Conservation (phyloP, 1,139 yeast genomes). For the Saccharomyces hybrid region DNA sequence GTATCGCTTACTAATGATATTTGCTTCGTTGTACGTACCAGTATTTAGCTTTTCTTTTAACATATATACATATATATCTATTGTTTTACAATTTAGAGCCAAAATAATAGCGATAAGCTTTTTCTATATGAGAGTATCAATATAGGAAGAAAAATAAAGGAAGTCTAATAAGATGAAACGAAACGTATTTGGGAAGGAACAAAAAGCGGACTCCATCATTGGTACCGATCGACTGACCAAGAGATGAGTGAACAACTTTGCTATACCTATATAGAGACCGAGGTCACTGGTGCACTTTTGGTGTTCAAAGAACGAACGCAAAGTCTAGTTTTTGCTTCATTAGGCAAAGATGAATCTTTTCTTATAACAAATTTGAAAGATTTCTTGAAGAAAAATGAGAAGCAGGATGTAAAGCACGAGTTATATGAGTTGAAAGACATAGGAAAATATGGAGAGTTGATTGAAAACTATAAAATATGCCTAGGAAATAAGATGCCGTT, state of each 20-base stretch:
- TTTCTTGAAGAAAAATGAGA: constrained; percentile 12
- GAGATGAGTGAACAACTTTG: constrained; percentile 8
- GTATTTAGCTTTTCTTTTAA: background rate
- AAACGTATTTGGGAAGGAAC: background rate
- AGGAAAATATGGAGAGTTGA: background rate
- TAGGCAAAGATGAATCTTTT: constrained; percentile 14
- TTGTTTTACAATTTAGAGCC: no score
- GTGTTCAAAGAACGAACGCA: constrained; percentile 9
- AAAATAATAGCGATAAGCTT: background rate
- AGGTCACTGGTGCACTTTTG: constrained; percentile 11
- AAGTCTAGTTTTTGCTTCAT: constrained; percentile 16
- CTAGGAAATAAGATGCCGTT: background rate
- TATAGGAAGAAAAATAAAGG: background rate
- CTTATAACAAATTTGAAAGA: constrained; percentile 11
- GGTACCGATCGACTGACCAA: background rate
- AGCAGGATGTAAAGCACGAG: constrained; percentile 8
- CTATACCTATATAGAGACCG: constrained; percentile 11
- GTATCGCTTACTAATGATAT: background rate
- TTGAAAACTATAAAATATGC: constrained; percentile 2
- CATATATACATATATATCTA: background rate
- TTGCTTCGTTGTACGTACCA: background rate
- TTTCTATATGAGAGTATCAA: no score
- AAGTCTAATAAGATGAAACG: background rate
- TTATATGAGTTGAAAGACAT: background rate
- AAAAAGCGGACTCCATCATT: background rate